Conservation (phyloP, 345 rosid genomes). For the Melastoma malabathricum region DNA sequence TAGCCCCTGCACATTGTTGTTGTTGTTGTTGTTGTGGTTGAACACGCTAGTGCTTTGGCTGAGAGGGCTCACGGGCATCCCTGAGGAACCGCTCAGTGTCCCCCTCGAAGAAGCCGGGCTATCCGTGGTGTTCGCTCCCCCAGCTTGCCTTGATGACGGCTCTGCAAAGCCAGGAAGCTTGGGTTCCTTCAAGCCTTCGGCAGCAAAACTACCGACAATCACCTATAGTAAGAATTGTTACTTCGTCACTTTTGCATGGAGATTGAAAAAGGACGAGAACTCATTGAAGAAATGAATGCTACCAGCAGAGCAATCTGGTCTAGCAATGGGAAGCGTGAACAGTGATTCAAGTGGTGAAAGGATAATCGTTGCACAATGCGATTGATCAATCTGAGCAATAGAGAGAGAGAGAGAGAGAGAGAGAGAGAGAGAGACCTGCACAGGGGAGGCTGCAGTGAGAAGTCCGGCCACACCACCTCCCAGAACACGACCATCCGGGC, state of each 20-base stretch:
- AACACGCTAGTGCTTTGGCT: conserved; percentile 27
- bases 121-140: conserved; percentile 11
- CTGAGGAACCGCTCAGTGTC: conserved; percentile 38
- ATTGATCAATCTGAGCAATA: neutral
- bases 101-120: conserved; percentile 44
- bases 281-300: too few species aligned
- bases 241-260: neutral
- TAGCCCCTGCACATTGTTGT: conserved; percentile 17
- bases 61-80: conserved; percentile 35
- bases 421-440: conserved; percentile 4
- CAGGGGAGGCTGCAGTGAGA: conserved; percentile 9
- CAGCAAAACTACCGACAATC: conserved; percentile 31
- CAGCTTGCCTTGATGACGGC: conserved; percentile 9
- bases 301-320: too few species aligned
- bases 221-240: conserved; percentile 19
- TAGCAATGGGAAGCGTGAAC: too few species aligned
- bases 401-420: neutral
- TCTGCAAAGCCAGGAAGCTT: conserved; percentile 19
- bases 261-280: too few species aligned
- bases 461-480: conserved; percentile 34
- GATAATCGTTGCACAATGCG: too few species aligned
- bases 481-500: conserved; percentile 20
- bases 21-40: conserved; percentile 19
- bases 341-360: too few species aligned
- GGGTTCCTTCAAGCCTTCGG: conserved; percentile 22